Conservation (phyloP, 2,329 filamentous ascomycete species). For the Emmonsia crescens region DNA sequence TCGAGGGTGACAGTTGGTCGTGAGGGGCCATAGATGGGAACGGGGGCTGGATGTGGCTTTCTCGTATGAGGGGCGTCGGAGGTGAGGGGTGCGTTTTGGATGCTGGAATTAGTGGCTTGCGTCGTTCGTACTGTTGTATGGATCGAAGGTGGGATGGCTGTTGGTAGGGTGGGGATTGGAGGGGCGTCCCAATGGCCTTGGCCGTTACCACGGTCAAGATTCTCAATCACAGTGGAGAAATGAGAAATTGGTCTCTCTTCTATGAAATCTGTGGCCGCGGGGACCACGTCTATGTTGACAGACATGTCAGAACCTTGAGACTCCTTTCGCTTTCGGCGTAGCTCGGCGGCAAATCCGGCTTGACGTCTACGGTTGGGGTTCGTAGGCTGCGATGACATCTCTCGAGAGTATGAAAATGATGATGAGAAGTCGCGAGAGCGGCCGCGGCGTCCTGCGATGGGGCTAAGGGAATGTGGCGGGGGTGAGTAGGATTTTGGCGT, state of each 20-base stretch:
- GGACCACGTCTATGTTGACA: constrained; percentile 5
- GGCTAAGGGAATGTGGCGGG: neutral
- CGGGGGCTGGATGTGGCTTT: neutral
- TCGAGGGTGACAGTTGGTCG: neutral
- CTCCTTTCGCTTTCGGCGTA: constrained; percentile 20
- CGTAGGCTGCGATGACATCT: constrained; percentile 7
- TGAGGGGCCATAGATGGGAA: neutral
- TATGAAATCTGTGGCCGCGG: constrained; percentile 14
- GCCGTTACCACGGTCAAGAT: constrained; percentile 18
- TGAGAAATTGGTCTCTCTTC: constrained; percentile 32
- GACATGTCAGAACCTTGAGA: constrained; percentile 5
- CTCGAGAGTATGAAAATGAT: constrained; percentile 2
- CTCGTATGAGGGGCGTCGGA: neutral
- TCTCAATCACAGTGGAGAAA: constrained; percentile 27
- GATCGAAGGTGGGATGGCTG: neutral
- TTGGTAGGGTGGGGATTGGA: neutral
- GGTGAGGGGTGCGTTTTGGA: neutral
- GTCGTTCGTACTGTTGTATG: neutral
- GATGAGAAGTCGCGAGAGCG: constrained; percentile 4
- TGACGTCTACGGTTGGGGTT: constrained; percentile 20
- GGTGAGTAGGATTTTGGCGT: constrained; percentile 11
- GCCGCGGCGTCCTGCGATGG: constrained; percentile 8
- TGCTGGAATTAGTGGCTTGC: neutral
- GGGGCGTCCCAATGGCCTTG: neutral
- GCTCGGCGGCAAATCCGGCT: constrained; percentile 23